Evolutionary conservation across 2,329 filamentous ascomycete species (phyloP).

Genomic region (Epichloe amarillans): DNA sequence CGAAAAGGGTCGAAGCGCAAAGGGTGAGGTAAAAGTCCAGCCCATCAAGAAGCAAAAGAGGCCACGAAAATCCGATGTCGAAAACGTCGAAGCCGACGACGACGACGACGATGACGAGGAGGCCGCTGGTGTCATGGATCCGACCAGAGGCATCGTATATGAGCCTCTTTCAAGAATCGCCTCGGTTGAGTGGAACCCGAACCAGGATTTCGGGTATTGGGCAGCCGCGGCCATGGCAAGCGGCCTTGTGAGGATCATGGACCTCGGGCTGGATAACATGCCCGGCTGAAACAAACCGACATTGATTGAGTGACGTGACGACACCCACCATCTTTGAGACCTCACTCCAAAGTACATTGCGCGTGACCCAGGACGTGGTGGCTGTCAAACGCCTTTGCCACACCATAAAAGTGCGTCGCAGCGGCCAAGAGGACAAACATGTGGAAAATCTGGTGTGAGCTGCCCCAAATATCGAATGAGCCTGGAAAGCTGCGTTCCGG

Average conservation of each 20-base stretch:
- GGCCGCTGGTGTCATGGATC: slow-evolving; percentile 18
- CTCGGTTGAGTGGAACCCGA: slow-evolving; percentile 54
- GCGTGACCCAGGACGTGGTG: slow-evolving; percentile 52
- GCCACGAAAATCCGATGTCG: slow-evolving; percentile 19
- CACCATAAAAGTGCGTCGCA: slow-evolving; percentile 63
- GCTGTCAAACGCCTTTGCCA: slow-evolving; percentile 76
- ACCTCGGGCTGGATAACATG: slow-evolving; percentile 39
- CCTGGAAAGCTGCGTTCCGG: slow-evolving; percentile 73
- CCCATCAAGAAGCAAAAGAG: slow-evolving; percentile 22
- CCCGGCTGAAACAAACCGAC: slow-evolving; percentile 1
- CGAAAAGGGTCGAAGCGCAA: slow-evolving; percentile 35
- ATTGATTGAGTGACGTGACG: neutral
- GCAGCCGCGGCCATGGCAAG: slow-evolving; percentile 53
- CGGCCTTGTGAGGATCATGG: slow-evolving; percentile 52
- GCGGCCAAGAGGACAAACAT: slow-evolving; percentile 76
- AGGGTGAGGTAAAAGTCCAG: slow-evolving; percentile 25
- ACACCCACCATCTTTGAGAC: slow-evolving; percentile 1
- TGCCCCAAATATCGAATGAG: slow-evolving; percentile 78
- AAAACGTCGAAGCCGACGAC: slow-evolving; percentile 11
- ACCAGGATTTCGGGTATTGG: slow-evolving; percentile 51
- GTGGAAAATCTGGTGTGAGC: slow-evolving; percentile 94
- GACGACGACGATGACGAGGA: slow-evolving; percentile 20
- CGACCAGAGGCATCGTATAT: slow-evolving; percentile 37
- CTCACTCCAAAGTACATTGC: slow-evolving; percentile 26
- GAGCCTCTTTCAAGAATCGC: slow-evolving; percentile 52